phyloP scores from a whole-genome alignment of 1,139 yeast species.

The Scheffersomyces insectosa region DNA sequence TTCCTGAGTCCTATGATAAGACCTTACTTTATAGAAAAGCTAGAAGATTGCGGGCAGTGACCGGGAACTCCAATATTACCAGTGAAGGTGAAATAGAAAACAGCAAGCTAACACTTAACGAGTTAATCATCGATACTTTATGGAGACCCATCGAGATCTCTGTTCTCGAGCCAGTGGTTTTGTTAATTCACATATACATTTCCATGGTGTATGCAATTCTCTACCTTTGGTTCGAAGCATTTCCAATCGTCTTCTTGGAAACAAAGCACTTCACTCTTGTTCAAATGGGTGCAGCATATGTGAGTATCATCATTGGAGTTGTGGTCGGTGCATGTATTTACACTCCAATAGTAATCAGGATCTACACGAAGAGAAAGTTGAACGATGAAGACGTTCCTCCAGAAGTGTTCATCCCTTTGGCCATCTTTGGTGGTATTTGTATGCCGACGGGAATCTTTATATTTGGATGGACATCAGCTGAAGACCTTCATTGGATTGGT shows the following conservation, averaged over 20 bases:
- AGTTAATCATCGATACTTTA: conserved; percentile 39
- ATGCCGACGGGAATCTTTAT: conserved; percentile 49
- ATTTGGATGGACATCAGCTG: conserved; percentile 52
- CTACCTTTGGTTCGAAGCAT: conserved; percentile 63
- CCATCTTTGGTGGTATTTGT: conserved; percentile 42
- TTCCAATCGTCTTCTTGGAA: conserved; percentile 54
- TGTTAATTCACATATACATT: conserved; percentile 50
- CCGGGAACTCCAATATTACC: conserved; percentile 33
- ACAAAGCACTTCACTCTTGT: conserved; percentile 48
- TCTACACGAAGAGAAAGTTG: conserved; percentile 26
- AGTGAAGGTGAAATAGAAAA: conserved; percentile 31
- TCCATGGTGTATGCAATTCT: conserved; percentile 55
- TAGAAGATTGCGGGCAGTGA: conserved; percentile 31
- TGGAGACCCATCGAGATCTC: conserved; percentile 51
- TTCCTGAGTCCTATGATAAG: conserved; percentile 38
- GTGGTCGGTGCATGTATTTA: conserved; percentile 25
- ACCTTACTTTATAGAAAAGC: conserved; percentile 39
- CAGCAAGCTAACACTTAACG: conserved; percentile 15
- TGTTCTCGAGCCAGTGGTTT: conserved; percentile 44
- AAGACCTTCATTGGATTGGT: conserved; percentile 43
- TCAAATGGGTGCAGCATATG: conserved; percentile 48
- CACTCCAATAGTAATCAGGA: conserved; percentile 19
- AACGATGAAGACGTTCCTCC: conserved; percentile 29
- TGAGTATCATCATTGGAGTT: conserved; percentile 48
- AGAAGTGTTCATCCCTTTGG: conserved; percentile 43